Base-by-base conservation (phyloP, 208 protist species). In the Crithidia bombi region DNA sequence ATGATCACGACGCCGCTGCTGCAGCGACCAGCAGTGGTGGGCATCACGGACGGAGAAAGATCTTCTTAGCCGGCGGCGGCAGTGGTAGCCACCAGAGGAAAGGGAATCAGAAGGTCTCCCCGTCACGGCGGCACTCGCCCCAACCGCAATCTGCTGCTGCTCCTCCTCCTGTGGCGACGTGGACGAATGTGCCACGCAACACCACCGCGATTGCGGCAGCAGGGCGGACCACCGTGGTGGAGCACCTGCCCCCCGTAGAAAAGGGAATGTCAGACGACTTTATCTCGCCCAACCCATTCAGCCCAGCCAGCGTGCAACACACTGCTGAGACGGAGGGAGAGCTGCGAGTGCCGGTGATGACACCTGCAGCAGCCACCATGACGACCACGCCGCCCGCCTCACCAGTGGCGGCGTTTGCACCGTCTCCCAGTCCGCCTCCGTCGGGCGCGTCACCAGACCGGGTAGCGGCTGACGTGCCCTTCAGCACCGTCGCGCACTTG, bases 151-250 rank as follows among this genome's bases (percentile, higher is more conserved):
- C 55, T 11, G 30, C 17, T 28, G 35, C 33, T 12, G 32, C 21
- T 35, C 47, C 14, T 1, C 19, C 36, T 2, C 33, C 36, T 1
- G 50, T 35, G 19, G 63, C 63, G 32, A 41, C 26, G 63, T 56
- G 35, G 63, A 26, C 58, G 12, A 65, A 65, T 21, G 52, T 38
- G 14, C 58, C 58, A 38, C 56, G 56, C 26, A 63, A 14, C 2
- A 5, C 25, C 30, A 15, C 43, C 21, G n/a, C 58, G 5, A 26
- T 19, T 4, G 3, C 38, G 6, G 1, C 30, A n/a, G 10, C 28
- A 38, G 3, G 23, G 3, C 39, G 19, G 17, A 17, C 30, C 5
- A 17, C 58, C 5, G 25, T 52, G 3, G 9, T 50, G 1, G 56
- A 63, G 39, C 56, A 15, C 15, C 10, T 63, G 0, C 56, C 39